Conservation (phyloP, 345 rosid species). For the Acer yangbiense region DNA sequence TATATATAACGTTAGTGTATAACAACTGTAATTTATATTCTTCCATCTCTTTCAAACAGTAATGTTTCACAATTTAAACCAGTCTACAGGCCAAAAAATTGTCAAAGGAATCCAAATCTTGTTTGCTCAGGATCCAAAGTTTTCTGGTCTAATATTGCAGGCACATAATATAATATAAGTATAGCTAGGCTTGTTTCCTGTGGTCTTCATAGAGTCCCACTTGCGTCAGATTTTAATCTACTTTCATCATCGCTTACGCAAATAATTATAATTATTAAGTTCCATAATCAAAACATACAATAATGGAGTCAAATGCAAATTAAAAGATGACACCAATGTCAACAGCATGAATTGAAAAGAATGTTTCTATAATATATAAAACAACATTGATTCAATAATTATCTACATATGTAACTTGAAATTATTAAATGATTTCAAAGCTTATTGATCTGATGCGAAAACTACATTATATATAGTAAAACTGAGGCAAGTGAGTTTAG, state of each 20-base stretch:
- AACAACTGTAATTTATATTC: not conserved
- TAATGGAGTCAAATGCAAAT: not conserved
- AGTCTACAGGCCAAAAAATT: conserved; percentile 10
- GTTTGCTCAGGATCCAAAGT: not conserved
- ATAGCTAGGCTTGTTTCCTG: not conserved
- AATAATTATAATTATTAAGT: not conserved
- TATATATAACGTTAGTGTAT: not conserved
- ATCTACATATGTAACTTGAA: not conserved
- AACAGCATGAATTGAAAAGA: conserved; percentile 8
- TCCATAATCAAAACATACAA: not conserved
- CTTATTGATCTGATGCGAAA: not conserved
- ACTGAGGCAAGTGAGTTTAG: not conserved
- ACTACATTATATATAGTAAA: not conserved
- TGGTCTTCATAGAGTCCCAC: conserved; percentile 16
- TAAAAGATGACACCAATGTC: not conserved
- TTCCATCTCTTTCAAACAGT: conserved; percentile 1
- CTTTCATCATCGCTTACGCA: conserved; percentile 52
- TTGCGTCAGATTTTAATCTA: conserved; percentile 26
- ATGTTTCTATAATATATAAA: not conserved
- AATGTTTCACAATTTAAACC: conserved; percentile 8
- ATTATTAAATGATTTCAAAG: not conserved
- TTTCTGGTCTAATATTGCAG: conserved; percentile 28
- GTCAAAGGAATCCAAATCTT: conserved; percentile 17
- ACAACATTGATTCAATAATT: too few relatives aligned
- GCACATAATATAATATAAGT: not conserved